Conservation (phyloP, 2,329 filamentous ascomycete species). For the Verruconis gallopava region DNA sequence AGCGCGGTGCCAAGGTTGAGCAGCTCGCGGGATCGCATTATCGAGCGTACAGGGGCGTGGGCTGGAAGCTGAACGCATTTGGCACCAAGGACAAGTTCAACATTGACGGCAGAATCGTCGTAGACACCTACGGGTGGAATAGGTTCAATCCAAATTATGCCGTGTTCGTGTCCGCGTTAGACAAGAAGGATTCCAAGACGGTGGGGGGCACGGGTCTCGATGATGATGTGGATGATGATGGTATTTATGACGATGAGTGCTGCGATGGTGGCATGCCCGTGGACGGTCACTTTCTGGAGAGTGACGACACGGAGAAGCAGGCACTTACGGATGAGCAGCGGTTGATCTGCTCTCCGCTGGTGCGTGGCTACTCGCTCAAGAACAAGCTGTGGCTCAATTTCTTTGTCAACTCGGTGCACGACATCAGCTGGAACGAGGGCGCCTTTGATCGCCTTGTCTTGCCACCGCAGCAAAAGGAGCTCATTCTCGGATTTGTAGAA, state of each 20-base stretch:
- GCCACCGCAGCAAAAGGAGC: constrained; percentile 20
- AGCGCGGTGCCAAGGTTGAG: constrained; percentile 35
- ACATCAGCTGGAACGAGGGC: constrained; percentile 20
- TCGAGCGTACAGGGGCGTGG: constrained; percentile 36
- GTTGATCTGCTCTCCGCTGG: constrained; percentile 11
- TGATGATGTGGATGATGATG: background rate
- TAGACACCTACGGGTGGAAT: constrained; percentile 35
- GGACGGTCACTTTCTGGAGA: constrained; percentile 7
- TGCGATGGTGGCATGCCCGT: constrained; percentile 7
- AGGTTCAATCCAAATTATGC: constrained; percentile 9
- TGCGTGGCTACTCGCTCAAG: constrained; percentile 14
- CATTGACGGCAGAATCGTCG: constrained; percentile 36
- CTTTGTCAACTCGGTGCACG: constrained; percentile 14
- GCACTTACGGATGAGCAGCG: constrained; percentile 12
- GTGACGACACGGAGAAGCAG: constrained; percentile 1
- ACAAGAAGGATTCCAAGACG: background rate
- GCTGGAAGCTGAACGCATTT: constrained; percentile 21
- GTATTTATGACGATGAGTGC: constrained; percentile 1
- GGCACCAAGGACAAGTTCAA: constrained; percentile 21
- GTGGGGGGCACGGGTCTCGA: background rate
- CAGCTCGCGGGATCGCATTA: constrained; percentile 36
- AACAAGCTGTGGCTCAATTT: constrained; percentile 13
- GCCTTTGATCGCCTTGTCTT: constrained; percentile 20
- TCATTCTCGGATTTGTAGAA: constrained; percentile 21
- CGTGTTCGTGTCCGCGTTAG: constrained; percentile 3